Base-by-base conservation (phyloP, 176 grass and related monocot genomes). In the Sorghum bicolor region DNA sequence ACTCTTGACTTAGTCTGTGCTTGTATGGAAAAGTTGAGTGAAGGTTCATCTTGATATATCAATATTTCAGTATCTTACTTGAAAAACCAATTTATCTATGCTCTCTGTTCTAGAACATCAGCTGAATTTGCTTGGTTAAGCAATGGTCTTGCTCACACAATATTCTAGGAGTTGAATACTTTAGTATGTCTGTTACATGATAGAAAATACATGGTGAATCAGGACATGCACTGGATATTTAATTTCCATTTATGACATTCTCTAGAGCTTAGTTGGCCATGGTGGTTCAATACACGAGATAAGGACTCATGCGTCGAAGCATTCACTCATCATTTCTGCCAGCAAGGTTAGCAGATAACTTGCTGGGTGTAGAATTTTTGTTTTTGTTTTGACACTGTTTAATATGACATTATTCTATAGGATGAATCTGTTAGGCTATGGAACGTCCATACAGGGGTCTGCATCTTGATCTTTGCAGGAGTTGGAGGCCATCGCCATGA, bases 361-460 rank as follows among this genome's bases (percentile, higher is more conserved):
- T n/a, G 11, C 9, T 68, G 29, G 48, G 76, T 45, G 3, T 88
- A 25, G 52, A 41, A 69, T 53, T 17, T 76, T 76, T 69, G 10
- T 70, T 32, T 67, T 41, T 43, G 30, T 81, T 80, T 85, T 65
- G 45, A 80, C 83, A 20, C 60, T 57, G 3, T 76, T 69, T 62
- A 66, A 33, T 22, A 33, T 84, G 74, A 75, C 33, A 63, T 14
- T 63, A 70, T 77, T 75, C 22, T 84, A 72, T 77, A 94, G 94
- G 94, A 97, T 57, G 94, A 94, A 72, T 97, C 94, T 74, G 84
- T 97, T 86, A 88, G 90, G 77, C 47, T 97, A 48, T 97, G 94
- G 94, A 97, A 97, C 89, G 81, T 92, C 70, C 94, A 92, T 65
- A 97, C 92, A 52, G 92, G 94, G 57, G 89, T 97, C 36, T 97